Evolutionary conservation across 768 basidiomycete species (phyloP).

Genomic region (Amanita exitialis): DNA sequence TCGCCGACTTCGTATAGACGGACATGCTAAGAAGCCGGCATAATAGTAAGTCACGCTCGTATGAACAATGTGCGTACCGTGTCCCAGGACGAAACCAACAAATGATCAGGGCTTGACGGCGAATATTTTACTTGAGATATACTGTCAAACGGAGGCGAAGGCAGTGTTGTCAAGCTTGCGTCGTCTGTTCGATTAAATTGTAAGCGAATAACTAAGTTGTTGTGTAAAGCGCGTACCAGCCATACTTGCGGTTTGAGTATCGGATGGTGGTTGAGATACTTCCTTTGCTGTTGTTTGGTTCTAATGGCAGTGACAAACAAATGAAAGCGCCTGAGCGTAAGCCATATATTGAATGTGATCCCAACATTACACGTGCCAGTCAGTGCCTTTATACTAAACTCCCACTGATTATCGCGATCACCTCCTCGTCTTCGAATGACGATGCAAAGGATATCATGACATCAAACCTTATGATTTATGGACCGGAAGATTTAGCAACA

Average conservation of each 20-base stretch:
- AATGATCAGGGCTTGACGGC: slow-evolving; percentile 63
- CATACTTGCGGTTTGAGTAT: not conserved
- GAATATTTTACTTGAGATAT: slow-evolving; percentile 77
- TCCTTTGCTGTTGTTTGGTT: not conserved
- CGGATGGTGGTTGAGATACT: not conserved
- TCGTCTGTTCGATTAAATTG: not conserved
- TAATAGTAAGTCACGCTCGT: slow-evolving; percentile 4
- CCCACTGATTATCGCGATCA: no score
- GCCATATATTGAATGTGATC: no score
- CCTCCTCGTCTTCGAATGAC: no score
- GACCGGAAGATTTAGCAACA: no score
- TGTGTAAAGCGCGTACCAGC: not conserved
- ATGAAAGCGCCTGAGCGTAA: not conserved
- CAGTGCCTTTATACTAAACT: no score
- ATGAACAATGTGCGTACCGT: slow-evolving; percentile 28
- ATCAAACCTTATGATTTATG: no score
- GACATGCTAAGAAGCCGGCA: slow-evolving; percentile 20
- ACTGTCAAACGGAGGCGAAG: slow-evolving; percentile 75
- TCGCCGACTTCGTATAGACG: slow-evolving; percentile 47
- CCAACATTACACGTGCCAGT: no score
- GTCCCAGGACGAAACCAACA: slow-evolving; percentile 90
- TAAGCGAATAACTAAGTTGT: not conserved
- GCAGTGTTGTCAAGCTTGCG: not conserved
- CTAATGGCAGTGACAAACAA: not conserved
- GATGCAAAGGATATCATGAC: no score